Conservation (phyloP, 2,329 filamentous ascomycete genomes). For the Sclerotiophoma versabilis region DNA sequence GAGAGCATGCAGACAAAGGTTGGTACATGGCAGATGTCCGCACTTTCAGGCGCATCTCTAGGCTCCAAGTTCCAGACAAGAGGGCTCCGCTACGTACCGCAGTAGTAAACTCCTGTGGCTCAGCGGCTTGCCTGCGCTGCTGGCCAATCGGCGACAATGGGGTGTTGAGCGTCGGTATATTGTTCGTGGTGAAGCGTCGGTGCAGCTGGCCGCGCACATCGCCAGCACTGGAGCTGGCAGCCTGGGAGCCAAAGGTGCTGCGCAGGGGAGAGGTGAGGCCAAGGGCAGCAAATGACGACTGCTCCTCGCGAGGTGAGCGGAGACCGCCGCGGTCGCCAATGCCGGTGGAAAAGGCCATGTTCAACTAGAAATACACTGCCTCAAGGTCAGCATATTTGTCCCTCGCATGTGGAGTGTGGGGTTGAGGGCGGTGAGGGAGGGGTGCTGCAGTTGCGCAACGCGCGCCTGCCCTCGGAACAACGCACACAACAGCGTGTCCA, state of each 20-base stretch:
- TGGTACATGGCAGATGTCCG: neutral
- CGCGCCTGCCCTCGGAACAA: constrained; percentile 17
- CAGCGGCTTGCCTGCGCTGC: constrained; percentile 61
- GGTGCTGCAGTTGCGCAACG: constrained; percentile 25
- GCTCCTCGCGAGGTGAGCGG: constrained; percentile 77
- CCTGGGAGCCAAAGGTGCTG: constrained; percentile 61
- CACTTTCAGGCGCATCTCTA: neutral
- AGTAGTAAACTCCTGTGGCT: constrained; percentile 61
- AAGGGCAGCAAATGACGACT: constrained; percentile 72
- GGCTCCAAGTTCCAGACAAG: constrained; percentile 11
- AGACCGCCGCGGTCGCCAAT: constrained; percentile 75
- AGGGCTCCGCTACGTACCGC: constrained; percentile 55
- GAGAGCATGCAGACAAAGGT: neutral
- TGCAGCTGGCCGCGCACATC: constrained; percentile 81
- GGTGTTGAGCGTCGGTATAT: constrained; percentile 78
- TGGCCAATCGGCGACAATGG: constrained; percentile 67
- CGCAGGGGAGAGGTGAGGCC: constrained; percentile 69
- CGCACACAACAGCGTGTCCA: constrained; percentile 8
- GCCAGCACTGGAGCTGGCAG: constrained; percentile 50
- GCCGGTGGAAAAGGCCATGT: constrained; percentile 70
- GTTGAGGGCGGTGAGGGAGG: constrained; percentile 47
- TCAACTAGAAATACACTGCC: constrained; percentile 49
- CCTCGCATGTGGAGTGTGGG: constrained; percentile 34
- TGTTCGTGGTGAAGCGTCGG: constrained; percentile 91
- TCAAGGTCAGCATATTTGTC: constrained; percentile 37